A percentile compares a stretch with the other conserved stretches of the same genome.
Evolutionary conservation across 768 basidiomycete species (phyloP).

Genomic region (Pholiota microspora): DNA sequence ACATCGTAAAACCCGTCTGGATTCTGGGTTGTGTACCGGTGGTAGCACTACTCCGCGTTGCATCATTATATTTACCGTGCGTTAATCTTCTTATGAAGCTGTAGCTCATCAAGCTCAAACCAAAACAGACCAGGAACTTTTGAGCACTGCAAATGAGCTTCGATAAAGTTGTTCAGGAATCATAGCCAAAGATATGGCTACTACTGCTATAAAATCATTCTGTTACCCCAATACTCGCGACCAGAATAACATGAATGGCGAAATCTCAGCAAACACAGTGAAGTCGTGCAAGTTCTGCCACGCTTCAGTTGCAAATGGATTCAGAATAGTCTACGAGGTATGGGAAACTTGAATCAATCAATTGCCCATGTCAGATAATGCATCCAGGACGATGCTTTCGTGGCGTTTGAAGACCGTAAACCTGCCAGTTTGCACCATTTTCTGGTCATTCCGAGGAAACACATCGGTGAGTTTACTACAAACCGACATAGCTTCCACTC

Average conservation of each 20-base stretch:
- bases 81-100: no score
- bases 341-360: not conserved
- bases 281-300: constrained; percentile 43
- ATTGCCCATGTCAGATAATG: not conserved
- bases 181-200: no score
- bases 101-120: no score
- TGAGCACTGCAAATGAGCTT: no score
- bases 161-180: no score
- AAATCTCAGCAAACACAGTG: not conserved
- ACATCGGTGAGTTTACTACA: constrained; percentile 40
- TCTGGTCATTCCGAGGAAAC: constrained; percentile 48
- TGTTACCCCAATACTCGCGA: not conserved
- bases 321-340: constrained; percentile 51
- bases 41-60: no score
- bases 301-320: constrained; percentile 38
- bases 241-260: not conserved
- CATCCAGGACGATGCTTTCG: constrained; percentile 41
- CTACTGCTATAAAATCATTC: not conserved
- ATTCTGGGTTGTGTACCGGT: no score
- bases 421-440: constrained; percentile 51
- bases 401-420: constrained; percentile 51
- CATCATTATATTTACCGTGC: no score
- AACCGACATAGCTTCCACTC: not conserved
- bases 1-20: no score
- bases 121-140: no score